Evolutionary conservation across 2,329 filamentous ascomycete species (phyloP), one percentile per base, ranked within the genome.

Genomic region (Simplicillium sp.): DNA sequence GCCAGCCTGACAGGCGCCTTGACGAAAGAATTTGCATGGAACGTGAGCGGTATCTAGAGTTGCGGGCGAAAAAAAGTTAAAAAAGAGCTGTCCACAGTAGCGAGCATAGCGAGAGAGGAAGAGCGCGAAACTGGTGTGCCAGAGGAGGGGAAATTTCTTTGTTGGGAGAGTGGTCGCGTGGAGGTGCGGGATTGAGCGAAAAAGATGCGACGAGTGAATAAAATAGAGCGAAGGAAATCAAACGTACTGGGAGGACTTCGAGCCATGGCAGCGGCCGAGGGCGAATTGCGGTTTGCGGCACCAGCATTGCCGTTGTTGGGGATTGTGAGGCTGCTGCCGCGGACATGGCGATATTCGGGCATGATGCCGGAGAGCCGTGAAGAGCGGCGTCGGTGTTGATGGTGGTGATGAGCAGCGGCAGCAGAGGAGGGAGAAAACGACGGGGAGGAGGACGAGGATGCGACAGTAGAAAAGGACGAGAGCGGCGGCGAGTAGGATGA

Each of bases 11-110:
- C 92, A 98, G 55, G 87, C 82, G 60, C 90, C 89, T 68, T 95
- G 87, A 40, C 88, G 82, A 66, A 92, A 98, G 83, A 98, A 98
- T 73, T 97, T 97, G 84, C 92, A 98, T 32, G 92, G 92, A 35
- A 98, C 92, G 68, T 97, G 92, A 46, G 89, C 84, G 14, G 92
- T 95, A 64, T 95, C 90, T 96, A 40, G 29, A 45, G 47, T 48
- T 43, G 42, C 47, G 49, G 35, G 39, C 36, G 46, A 45, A 48
- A 54, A 47, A 54, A 53, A 47, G 39, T 20, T 16, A 5, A 17
- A 11, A 14, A n/a, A 16, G 18, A 16, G 12, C 15, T 15, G 13
- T n/a, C 6, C 31, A 15, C 31, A 6, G 6, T 13, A 13, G 31
- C 31, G 31, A 33, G 15, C 9, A 31, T 9, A 31, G 9, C n/a